Conservation (phyloP, 139 green algal genomes). For the Bryopsis sp. region DNA sequence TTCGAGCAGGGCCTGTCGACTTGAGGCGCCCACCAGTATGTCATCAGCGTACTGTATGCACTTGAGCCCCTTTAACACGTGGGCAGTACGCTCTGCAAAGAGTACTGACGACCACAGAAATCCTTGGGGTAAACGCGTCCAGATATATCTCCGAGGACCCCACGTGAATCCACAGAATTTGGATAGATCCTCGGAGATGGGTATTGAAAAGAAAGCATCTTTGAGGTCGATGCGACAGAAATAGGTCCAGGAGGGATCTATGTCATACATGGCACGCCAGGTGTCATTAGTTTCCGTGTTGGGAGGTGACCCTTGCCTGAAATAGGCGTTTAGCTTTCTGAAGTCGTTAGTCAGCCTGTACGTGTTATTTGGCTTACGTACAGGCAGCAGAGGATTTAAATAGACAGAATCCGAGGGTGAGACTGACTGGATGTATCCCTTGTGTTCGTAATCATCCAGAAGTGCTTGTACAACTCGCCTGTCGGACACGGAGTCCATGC, state of each 20-base stretch:
- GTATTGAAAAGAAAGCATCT: slow-evolving; percentile 15
- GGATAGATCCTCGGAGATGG: not conserved
- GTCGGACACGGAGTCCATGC: no score
- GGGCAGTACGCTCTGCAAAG: slow-evolving; percentile 9
- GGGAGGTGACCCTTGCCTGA: not conserved
- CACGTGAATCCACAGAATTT: slow-evolving; percentile 6
- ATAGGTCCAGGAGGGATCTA: slow-evolving; percentile 4
- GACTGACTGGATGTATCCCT: no score
- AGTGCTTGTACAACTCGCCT: no score
- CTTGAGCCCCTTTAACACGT: slow-evolving; percentile 8
- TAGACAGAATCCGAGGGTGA: no score
- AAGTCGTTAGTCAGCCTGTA: slow-evolving; percentile 21
- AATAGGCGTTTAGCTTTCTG: slow-evolving; percentile 14
- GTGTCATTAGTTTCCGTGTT: not conserved
- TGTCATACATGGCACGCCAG: not conserved
- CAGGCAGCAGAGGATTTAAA: no score
- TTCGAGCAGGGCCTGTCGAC: not conserved
- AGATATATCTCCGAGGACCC: not conserved
- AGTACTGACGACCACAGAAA: slow-evolving; percentile 14
- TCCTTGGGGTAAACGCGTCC: slow-evolving; percentile 11
- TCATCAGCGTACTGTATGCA: slow-evolving; percentile 12
- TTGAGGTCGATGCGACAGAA: slow-evolving; percentile 12
- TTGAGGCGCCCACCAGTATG: not conserved
- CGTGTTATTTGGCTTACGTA: no score
- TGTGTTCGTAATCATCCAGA: no score